These are phyloP conservation scores for Erythrophleum ivorense DNA, from an alignment of 331 rosid species.

Conservation along the genomic window DNA sequence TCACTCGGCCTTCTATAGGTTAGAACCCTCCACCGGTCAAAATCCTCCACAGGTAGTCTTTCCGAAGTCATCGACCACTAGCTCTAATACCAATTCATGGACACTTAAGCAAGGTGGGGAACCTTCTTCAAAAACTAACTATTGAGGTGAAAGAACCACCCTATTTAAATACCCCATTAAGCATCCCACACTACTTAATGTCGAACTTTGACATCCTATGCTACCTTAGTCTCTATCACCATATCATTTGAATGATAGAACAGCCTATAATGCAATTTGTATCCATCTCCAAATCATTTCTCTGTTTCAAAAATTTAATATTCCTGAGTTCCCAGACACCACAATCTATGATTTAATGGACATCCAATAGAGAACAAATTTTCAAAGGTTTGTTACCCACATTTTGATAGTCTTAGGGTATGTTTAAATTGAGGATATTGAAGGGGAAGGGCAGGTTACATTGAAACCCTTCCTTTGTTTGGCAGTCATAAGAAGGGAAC, in stretches of 20 bases:
- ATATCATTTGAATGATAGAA: constrained; percentile 9
- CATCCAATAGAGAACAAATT: not conserved
- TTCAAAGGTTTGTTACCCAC: not conserved
- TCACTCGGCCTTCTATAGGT: no score
- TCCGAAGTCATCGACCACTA: no score
- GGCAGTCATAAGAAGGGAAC: not conserved
- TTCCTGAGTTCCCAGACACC: not conserved
- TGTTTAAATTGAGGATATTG: not conserved
- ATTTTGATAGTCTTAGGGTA: not conserved
- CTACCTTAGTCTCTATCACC: no score
- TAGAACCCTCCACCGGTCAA: no score
- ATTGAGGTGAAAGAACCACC: no score
- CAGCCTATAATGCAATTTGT: not conserved
- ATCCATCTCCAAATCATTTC: constrained; percentile 15
- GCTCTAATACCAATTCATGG: no score
- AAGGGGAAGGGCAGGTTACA: not conserved
- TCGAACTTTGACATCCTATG: no score
- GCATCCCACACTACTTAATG: no score
- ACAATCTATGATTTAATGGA: not conserved
- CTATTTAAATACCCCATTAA: no score
- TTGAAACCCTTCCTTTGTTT: not conserved
- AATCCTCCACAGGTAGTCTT: no score
- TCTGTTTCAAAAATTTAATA: not conserved
- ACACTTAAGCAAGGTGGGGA: no score
- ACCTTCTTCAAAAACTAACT: no score